Base-by-base conservation (phyloP, 306 rosid species). In the Citrullus colocynthis region DNA sequence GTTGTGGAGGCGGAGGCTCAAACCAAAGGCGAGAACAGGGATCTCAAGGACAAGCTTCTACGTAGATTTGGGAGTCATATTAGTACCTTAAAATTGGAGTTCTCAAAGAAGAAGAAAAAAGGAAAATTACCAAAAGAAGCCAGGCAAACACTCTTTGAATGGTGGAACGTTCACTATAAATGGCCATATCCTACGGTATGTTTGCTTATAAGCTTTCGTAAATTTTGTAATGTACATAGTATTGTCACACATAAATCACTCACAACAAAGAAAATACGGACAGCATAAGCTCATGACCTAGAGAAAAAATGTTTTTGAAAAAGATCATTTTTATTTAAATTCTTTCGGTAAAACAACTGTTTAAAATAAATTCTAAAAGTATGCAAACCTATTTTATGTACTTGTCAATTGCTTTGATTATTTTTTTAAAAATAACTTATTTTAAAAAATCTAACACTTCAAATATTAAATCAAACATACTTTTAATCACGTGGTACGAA, bases 151-250 rank as follows among this genome's bases (percentile, higher is more conserved):
- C 84, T 95, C 36, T 86, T 95, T 59, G 92, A 90, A 39, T 95
- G 98, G 98, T 95, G 98, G 98, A 88, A 71, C 82, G 79, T 84
- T 79, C 98, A 95, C 81, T 85, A 83, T 82, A 95, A 88, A 82
- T 95, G 98, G 97, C 99, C 99, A 8, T 95, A 95, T 84, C 99
- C 99, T 18, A 95, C 99, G 92, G 99, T 95, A 89, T 77, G 55
- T 77, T 2, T 73, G 20, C 74, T 74, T 34, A 17, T 74, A 9
- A 51, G 24, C 60, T 74, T 54, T 9, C 28, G 2, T 49, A 6
- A 72, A 28, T 72, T 24, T 48, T 49, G n/a, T 73, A 70, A 70
- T 44, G 52, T 24, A 6, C 76, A 20, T 65, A 14, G 3, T 70
- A 18, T 37, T 13, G 34, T 41, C 74, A 34, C 57, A 52, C 57